Evolutionary conservation across 306 rosid genomes (phyloP).

Genomic region (Rosa rugosa): DNA sequence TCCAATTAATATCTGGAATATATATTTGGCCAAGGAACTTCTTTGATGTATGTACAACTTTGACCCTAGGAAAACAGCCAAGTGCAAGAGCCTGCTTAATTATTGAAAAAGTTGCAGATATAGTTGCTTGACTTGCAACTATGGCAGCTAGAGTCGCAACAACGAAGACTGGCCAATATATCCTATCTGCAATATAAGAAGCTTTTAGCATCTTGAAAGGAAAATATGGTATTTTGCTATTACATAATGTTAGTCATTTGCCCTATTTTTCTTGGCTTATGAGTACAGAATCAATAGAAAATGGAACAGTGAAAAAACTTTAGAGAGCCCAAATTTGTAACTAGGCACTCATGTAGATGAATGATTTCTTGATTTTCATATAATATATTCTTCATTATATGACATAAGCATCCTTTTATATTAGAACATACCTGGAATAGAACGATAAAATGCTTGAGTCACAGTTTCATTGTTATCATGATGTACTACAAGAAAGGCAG

Average conservation of each 20-base stretch:
- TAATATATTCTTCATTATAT: neutral
- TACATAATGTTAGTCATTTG: neutral
- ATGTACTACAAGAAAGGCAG: conserved; percentile 66
- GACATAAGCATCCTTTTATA: conserved; percentile 2
- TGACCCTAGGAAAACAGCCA: conserved; percentile 97
- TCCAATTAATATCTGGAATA: conserved; percentile 92
- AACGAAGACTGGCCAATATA: conserved; percentile 95
- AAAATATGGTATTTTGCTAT: neutral
- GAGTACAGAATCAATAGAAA: neutral
- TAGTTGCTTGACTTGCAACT: conserved; percentile 97
- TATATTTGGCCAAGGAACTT: conserved; percentile 90
- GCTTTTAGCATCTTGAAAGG: conserved; percentile 37
- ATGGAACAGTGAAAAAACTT: neutral
- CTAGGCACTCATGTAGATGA: neutral
- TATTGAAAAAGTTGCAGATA: conserved; percentile 87
- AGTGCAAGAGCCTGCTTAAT: conserved; percentile 96
- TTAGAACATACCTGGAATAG: conserved; percentile 80
- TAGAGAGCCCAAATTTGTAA: neutral
- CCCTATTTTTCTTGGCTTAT: neutral
- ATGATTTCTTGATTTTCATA: neutral
- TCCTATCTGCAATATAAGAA: conserved; percentile 49
- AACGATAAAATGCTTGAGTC: conserved; percentile 64
- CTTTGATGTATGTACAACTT: conserved; percentile 92
- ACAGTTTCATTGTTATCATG: neutral
- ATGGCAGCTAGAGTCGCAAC: conserved; percentile 96